Evolutionary conservation across 1,284 basidiomycete species (phyloP), one percentile per base, ranked within the genome.

Genomic region (Thelephora terrestris): DNA sequence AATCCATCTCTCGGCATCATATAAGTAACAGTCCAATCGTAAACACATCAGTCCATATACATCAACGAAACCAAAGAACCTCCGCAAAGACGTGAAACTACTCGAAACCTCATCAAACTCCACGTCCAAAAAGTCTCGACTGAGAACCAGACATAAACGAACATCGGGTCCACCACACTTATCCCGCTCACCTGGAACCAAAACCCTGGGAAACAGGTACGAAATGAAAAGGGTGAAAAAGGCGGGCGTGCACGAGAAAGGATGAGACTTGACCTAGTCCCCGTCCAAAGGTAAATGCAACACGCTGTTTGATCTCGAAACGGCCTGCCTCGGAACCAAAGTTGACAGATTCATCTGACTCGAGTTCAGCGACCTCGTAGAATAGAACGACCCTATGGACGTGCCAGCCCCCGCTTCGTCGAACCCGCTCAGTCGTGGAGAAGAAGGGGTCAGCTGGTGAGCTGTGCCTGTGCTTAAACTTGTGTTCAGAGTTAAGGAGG

Each of bases 321-420:
- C 47, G 20, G 60, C 52, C 52, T 69, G 73, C 46, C 77, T 68
- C 39, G 79, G 71, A 36, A 70, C 64, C 47, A 75, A 57, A 39
- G 66, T 70, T 42, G 75, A 69, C 25, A 85, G 58, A 57, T 74
- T 85, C 61, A 79, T 71, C 59, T 80, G 74, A 1, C 81, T 85
- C 6, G 71, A 71, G 53, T 82, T 85, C 53, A 78, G 68, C 53
- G 82, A 84, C 23, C 81, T 74, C 39, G 66, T 66, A 46, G 76
- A 59, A 17, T 66, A 56, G 21, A 63, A 63, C 14, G 29, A 32
- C 6, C 29, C 29, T 3, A 32, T 10, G 46, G 61, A 58, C 10
- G 64, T 52, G 50, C 58, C 61, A 47, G 62, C 62, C 43, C 62
- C 62, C 6, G 61, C 58, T 27, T 58, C 56, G 39, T 58, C 55